Conservation (phyloP, 176 grass and related monocot genomes). For the Thinopyrum elongatum region DNA sequence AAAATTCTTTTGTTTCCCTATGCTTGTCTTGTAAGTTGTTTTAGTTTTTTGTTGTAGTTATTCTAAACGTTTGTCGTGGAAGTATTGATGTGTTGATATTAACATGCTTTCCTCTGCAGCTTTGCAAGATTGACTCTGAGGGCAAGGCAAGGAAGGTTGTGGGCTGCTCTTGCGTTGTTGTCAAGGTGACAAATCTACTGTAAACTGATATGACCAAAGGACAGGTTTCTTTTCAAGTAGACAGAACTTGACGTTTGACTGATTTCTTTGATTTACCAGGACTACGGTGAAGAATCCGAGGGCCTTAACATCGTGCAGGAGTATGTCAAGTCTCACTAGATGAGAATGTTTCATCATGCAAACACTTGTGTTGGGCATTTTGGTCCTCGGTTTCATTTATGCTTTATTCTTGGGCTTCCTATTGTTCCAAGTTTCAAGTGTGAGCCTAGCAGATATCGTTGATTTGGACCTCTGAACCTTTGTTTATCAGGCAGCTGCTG, state of each 20-base stretch:
- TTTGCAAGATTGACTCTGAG: conserved; percentile 89
- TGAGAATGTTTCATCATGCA: not conserved
- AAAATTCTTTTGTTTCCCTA: not conserved
- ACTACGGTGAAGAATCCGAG: conserved; percentile 86
- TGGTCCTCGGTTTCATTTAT: conserved; percentile 14
- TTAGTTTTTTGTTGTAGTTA: not conserved
- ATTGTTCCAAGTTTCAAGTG: conserved; percentile 7
- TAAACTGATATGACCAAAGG: not conserved
- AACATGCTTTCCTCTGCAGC: conserved; percentile 27
- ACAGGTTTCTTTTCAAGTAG: not conserved
- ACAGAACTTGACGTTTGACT: not conserved
- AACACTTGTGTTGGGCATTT: not conserved
- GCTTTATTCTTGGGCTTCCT: conserved; percentile 24
- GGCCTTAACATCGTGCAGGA: conserved; percentile 91
- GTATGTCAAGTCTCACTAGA: conserved; percentile 70
- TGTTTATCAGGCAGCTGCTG: conserved; percentile 20
- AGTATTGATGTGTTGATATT: not conserved
- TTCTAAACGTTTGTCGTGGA: not conserved
- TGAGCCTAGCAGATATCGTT: conserved; percentile 1
- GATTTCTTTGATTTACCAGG: conserved; percentile 39
- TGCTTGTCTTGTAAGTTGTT: not conserved
- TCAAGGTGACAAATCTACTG: conserved; percentile 49
- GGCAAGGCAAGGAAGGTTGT: conserved; percentile 91
- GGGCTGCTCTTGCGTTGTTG: conserved; percentile 75
- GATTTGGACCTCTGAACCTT: conserved; percentile 13